Percentiles rank a stretch among this genome's conserved stretches.
phyloP scores from a whole-genome alignment of 2,329 filamentous ascomycete genomes.

The Ophiostoma himal-ulmi region DNA sequence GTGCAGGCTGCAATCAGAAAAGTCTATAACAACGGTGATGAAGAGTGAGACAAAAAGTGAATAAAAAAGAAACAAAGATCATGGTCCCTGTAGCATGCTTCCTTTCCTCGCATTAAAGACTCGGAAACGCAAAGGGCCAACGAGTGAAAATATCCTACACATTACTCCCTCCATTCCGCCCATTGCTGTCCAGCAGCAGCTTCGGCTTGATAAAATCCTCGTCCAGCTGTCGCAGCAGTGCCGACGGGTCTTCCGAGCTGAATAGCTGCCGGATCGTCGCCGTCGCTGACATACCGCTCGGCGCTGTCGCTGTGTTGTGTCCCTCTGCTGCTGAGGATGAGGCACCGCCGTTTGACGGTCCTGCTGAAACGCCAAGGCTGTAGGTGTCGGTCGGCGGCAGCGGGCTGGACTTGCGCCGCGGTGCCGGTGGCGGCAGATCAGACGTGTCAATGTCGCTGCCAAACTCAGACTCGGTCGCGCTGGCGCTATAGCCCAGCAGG shows the following conservation, averaged over 20 bases:
- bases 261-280: slow-evolving; percentile 76
- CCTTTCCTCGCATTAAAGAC: neutral
- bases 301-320: neutral
- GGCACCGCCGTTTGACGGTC: slow-evolving; percentile 28
- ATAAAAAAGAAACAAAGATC: neutral
- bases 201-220: slow-evolving; percentile 49
- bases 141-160: slow-evolving; percentile 19
- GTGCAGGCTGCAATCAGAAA: neutral
- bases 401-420: slow-evolving; percentile 38
- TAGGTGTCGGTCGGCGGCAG: slow-evolving; percentile 31
- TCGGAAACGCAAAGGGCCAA: neutral
- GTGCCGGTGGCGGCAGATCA: slow-evolving; percentile 58
- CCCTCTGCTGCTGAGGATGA: slow-evolving; percentile 11
- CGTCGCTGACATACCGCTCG: slow-evolving; percentile 56
- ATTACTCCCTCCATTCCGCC: slow-evolving; percentile 24
- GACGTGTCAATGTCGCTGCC: slow-evolving; percentile 61
- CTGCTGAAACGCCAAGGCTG: slow-evolving; percentile 26
- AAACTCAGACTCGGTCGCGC: slow-evolving; percentile 43
- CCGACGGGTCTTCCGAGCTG: slow-evolving; percentile 79
- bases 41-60: neutral
- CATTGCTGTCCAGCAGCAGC: slow-evolving; percentile 29
- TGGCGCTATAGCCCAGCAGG: slow-evolving; percentile 44
- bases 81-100: neutral
- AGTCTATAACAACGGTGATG: slow-evolving; percentile 1
- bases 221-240: slow-evolving; percentile 85